Evolutionary conservation across 75 land plant genomes (phyloP), one percentile per base, ranked within the genome.

Genomic region (Cryptomeria japonica): DNA sequence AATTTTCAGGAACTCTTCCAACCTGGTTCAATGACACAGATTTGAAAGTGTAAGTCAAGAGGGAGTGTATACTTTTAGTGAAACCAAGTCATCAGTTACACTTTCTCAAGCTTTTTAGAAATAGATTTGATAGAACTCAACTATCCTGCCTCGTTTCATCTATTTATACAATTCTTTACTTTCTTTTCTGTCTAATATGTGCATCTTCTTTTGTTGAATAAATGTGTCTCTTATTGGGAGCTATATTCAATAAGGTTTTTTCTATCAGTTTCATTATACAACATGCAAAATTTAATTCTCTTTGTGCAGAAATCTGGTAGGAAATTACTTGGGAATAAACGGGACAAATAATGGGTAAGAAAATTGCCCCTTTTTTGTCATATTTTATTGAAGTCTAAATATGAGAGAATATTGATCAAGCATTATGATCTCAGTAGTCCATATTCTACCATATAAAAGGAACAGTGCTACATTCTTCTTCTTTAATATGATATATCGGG

Each of bases 1-100:
- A 10, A 10, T 82, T 82, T 82, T 44, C 84, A 82, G 84, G 84
- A 82, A 47, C 84, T 82, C 84, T 82, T 82, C 84, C 84, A 41
- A 82, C 84, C 39, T 82, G 84, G 84, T 22, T 28, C 0, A 12
- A 47, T 44, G 84, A 11, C 84, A 28, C n/a, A n/a, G 46, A 9
- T 82, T 82, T 39, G 32, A 44, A 39, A 19, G 84, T 46, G 84
- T 82, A 82, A 42, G 84, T 44, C n/a, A 82, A 82, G n/a, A 80
- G 51, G 37, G 77, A 75, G 16, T 34, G 36, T 0, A 75, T 75
- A 34, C 15, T 0, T 34, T 75, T 34, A 9, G 12, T 75, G 77
- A 34, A 72, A 32, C 4, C 77, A 32, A 51, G 37, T 75, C 84
- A 82, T 28, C 34, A 82, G 15, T 82, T 82, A 14, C 0, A 46